Evolutionary conservation across 306 rosid species (phyloP), one percentile per base, ranked within the genome.

Genomic region (Quercus dentata): DNA sequence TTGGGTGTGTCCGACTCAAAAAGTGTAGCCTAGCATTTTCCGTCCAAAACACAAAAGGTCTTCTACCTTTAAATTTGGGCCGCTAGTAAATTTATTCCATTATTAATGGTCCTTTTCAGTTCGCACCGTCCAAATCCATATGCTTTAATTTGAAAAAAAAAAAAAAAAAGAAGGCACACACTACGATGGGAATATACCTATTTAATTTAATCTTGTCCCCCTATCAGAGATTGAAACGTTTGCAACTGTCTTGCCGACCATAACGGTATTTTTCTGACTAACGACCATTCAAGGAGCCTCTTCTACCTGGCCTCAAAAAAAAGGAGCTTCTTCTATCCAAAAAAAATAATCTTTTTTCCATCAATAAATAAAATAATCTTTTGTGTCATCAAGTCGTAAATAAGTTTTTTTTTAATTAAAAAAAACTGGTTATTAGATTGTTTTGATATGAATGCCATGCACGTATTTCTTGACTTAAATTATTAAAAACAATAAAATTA

Each of bases 211-310:
- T 59, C 17, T 59, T 2, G 5, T 6, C 67, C 5, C 5, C 18
- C 30, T 21, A 59, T 59, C 33, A 23, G 15, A 21, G 1, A 21
- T 2, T 68, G 62, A 74, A 70, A 44, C 80, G 62, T 69, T 30
- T 56, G 49, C 38, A 57, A 57, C 63, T 59, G 76, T 30, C 67
- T 75, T 71, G 74, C 84, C 69, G 62, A 28, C 74, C 69, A 28
- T 25, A 71, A 71, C 67, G 71, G 78, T 63, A 8, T 30, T 33
- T 30, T 33, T 15, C 17, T 27, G 27, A 30, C 23, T 11, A 67
- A 35, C 52, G 25, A 27, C 51, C 72, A 35, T 2, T 3, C 20
- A 31, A 2, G 72, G 52, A 31, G 27, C 67, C 51, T 67, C 21
- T 23, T 19, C 49, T 0, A 27, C 28, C 28, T 27, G 28, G 28